Conservation (phyloP, 805 yeast species). For the Wickerhamomyces chambardii region DNA sequence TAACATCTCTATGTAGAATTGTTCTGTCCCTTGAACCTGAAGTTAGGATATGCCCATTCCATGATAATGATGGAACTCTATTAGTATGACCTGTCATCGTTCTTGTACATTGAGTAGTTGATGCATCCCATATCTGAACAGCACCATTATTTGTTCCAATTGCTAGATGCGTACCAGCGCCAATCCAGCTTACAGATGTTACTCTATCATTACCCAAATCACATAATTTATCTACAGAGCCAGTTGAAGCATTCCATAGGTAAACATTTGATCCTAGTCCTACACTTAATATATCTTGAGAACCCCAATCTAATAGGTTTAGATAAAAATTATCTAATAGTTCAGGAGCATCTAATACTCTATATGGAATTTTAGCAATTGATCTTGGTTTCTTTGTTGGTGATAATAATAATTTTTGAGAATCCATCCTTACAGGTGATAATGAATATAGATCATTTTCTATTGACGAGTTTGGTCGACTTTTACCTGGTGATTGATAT, state of each 20-base stretch:
- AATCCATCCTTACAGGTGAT: slow-evolving; percentile 85
- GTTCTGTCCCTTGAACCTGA: slow-evolving; percentile 84
- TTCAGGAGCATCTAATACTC: slow-evolving; percentile 95
- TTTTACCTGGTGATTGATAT: slow-evolving; percentile 62
- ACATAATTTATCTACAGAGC: slow-evolving; percentile 74
- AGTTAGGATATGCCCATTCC: slow-evolving; percentile 87
- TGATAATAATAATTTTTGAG: slow-evolving; percentile 68
- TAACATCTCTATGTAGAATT: slow-evolving; percentile 85
- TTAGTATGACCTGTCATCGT: slow-evolving; percentile 88
- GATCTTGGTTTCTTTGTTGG: slow-evolving; percentile 76
- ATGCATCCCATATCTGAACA: slow-evolving; percentile 94
- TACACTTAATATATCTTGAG: slow-evolving; percentile 80
- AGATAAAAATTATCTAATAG: slow-evolving; percentile 89
- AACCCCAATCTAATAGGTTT: slow-evolving; percentile 93
- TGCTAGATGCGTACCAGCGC: slow-evolving; percentile 89
- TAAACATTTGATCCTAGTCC: slow-evolving; percentile 86
- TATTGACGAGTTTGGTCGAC: slow-evolving; percentile 47
- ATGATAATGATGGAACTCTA: slow-evolving; percentile 80
- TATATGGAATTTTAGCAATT: slow-evolving; percentile 79
- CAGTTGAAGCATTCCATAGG: slow-evolving; percentile 83
- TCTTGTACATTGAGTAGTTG: slow-evolving; percentile 71
- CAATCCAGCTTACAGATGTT: slow-evolving; percentile 88
- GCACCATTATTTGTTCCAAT: slow-evolving; percentile 82
- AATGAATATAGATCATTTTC: slow-evolving; percentile 71
- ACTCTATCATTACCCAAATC: slow-evolving; percentile 66